Percentiles rank a stretch among this genome's conserved stretches.
Conservation (phyloP, 1,139 yeast species). For the Chernovozyma sophiae-reginae region DNA sequence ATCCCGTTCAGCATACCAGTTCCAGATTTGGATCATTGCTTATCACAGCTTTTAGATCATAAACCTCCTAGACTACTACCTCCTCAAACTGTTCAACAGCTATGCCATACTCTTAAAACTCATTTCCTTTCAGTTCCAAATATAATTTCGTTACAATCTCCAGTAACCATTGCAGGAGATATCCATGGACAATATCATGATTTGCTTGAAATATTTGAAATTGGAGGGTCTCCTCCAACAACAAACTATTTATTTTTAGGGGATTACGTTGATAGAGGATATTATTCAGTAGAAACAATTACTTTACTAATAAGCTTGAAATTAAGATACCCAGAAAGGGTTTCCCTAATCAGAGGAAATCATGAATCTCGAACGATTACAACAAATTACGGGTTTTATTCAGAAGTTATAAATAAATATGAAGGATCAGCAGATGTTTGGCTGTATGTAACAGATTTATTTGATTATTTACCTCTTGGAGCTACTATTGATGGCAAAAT, state of each 20-base stretch:
- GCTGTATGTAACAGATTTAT: conserved; percentile 85
- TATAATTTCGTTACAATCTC: conserved; percentile 77
- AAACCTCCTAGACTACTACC: conserved; percentile 45
- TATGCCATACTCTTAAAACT: conserved; percentile 41
- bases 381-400: conserved; percentile 92
- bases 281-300: conserved; percentile 89
- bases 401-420: conserved; percentile 89
- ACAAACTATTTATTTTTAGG: conserved; percentile 92
- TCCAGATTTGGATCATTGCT: conserved; percentile 42
- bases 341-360: conserved; percentile 83
- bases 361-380: conserved; percentile 96
- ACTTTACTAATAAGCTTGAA: conserved; percentile 79
- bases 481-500: conserved; percentile 90
- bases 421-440: conserved; percentile 75
- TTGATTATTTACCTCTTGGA: conserved; percentile 85
- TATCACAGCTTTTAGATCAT: conserved; percentile 39
- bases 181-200: conserved; percentile 98
- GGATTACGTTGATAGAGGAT: conserved; percentile 88
- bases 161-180: conserved; percentile 97
- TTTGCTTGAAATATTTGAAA: conserved; percentile 80
- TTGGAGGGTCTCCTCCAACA: conserved; percentile 91
- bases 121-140: conserved; percentile 48
- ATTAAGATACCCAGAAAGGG: conserved; percentile 79
- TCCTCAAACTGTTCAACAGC: conserved; percentile 36
- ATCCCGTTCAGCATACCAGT: conserved; percentile 30